Base-by-base conservation (phyloP, 116 monocot species). In the Trichopus zeylanicus region DNA sequence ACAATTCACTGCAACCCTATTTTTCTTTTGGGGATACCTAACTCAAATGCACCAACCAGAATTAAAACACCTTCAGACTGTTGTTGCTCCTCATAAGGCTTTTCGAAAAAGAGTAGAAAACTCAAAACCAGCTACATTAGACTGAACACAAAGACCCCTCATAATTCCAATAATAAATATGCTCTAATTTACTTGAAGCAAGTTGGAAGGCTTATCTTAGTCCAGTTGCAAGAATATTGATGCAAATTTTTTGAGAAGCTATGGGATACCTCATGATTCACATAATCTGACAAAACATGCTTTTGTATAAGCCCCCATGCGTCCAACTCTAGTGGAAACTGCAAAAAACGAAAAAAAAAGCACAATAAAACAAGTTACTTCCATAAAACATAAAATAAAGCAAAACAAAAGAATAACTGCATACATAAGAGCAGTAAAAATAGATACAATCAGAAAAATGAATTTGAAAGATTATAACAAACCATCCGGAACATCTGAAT, bases 301-400 rank as follows among this genome's bases (percentile, higher is more conserved):
- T 80, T 78, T 55, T 80, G 89, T 24, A 94, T 60, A 74, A 82
- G 70, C 31, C 72, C 89, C 94, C 89, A 94, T 12, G 75, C 51
- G 66, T 94, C 81, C 46, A 94, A 71, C 21, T 89, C 94, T 57
- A 86, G 65, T 49, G 94, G 89, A 64, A 77, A 86, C 94, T 94
- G 74, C 68, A 86, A 24, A 11, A 69, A 65, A n/a, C n/a, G n/a
- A n/a, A n/a, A n/a, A 6, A 71, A 19, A 25, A 63, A 33, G 32
- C 23, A 38, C 12, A 22, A 48, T 42, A 66, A 31, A 18, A 33
- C 22, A 57, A 16, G 33, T 56, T 56, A 29, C 48, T 16, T 25
- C 19, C 24, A 49, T 2, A 49, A 49, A 24, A 49, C 22, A 21
- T 19, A 22, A n/a, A 49, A 49, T 20, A 49, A 20, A 49, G 5